These are phyloP conservation scores for Aspergillus sp. DNA, from an alignment of 2,329 filamentous ascomycete genomes.

Conservation along the genomic window DNA sequence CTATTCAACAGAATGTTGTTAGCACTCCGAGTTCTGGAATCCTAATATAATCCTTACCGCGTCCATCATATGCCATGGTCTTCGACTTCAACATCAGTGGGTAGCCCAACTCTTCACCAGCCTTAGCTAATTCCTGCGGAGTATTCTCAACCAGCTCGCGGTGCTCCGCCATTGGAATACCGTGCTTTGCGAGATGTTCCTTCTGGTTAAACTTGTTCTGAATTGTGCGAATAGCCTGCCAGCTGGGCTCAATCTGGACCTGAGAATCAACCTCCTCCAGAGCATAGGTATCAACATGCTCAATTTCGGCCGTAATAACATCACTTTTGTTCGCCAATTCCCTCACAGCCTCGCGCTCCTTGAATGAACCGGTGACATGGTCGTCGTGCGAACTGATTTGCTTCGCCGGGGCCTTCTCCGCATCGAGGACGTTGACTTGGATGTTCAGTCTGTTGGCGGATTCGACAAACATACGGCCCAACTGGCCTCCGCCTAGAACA, in stretches of 20 bases:
- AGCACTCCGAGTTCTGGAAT: not conserved
- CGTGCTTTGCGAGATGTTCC: conserved; percentile 67
- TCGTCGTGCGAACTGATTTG: conserved; percentile 74
- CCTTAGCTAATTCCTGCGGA: conserved; percentile 61
- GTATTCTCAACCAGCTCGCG: conserved; percentile 63
- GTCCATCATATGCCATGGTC: conserved; percentile 90
- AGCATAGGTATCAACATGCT: conserved; percentile 89
- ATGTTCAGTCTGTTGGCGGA: conserved; percentile 78
- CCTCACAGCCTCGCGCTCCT: conserved; percentile 74
- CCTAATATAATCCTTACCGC: conserved; percentile 53
- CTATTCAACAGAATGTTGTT: conserved; percentile 31
- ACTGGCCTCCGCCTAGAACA: conserved; percentile 65
- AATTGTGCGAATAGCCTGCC: conserved; percentile 82
- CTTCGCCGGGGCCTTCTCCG: conserved; percentile 74
- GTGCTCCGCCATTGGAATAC: conserved; percentile 72
- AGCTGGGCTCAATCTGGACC: conserved; percentile 73
- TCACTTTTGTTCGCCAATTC: conserved; percentile 75
- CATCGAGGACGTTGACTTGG: conserved; percentile 76
- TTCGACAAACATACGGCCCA: conserved; percentile 93
- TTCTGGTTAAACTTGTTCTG: conserved; percentile 95
- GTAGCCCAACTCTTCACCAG: conserved; percentile 68
- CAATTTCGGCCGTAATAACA: conserved; percentile 88
- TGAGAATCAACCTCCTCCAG: conserved; percentile 76
- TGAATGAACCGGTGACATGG: conserved; percentile 86
- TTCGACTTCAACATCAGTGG: conserved; percentile 92